phyloP scores from a whole-genome alignment of 2,329 filamentous ascomycete species.

The Hawksworthiomyces lignivorus region DNA sequence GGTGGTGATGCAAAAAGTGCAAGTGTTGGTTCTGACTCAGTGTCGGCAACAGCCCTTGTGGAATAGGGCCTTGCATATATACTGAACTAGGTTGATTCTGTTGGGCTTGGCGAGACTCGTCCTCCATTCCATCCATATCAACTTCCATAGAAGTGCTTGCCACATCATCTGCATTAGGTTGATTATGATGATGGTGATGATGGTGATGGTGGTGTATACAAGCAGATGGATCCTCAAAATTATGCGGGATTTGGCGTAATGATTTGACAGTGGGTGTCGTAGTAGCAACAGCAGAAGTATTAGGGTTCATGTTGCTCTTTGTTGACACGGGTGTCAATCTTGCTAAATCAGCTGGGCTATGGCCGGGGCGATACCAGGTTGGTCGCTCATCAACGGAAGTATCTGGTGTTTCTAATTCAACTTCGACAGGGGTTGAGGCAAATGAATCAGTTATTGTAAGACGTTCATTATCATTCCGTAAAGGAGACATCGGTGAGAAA shows the following conservation, averaged over 20 bases:
- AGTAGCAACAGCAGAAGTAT: not conserved
- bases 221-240: not conserved
- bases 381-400: conserved; percentile 2
- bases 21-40: no score
- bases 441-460: conserved; percentile 3
- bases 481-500: conserved; percentile 4
- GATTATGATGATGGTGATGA: not conserved
- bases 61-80: not conserved
- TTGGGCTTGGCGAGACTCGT: not conserved
- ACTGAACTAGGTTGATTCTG: no score
- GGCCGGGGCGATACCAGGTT: conserved; percentile 2
- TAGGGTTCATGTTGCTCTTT: not conserved
- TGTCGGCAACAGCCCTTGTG: no score
- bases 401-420: not conserved
- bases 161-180: not conserved
- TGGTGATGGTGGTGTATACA: not conserved
- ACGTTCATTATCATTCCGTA: not conserved
- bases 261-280: not conserved
- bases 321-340: conserved; percentile 2
- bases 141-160: conserved; percentile 2
- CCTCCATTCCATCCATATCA: conserved; percentile 3
- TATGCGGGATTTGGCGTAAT: not conserved
- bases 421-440: conserved; percentile 4
- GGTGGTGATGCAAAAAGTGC: not conserved
- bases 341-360: not conserved